A percentile compares a stretch with the other conserved stretches of the same genome.
Evolutionary conservation across 2,329 filamentous ascomycete species (phyloP).

Genomic region (Alternaria arbusti): DNA sequence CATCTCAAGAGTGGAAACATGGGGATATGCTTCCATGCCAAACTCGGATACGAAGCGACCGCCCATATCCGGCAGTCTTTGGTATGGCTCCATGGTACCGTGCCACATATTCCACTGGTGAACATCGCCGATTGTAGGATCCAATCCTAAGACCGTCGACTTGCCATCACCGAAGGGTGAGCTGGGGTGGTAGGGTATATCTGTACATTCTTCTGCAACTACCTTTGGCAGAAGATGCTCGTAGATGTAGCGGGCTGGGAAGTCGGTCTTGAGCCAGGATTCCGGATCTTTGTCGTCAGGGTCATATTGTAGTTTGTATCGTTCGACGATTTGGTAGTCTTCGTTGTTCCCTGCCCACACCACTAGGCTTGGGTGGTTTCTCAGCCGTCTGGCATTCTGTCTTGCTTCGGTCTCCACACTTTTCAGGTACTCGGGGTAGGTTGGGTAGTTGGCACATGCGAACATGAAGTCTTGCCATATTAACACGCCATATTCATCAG

Average conservation of each 20-base stretch:
- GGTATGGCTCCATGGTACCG: constrained; percentile 89
- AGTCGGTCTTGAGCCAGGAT: constrained; percentile 84
- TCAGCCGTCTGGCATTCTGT: constrained; percentile 70
- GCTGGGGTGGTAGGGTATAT: constrained; percentile 75
- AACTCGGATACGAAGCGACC: constrained; percentile 94
- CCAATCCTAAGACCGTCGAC: constrained; percentile 50
- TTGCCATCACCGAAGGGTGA: constrained; percentile 85
- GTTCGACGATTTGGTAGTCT: constrained; percentile 86
- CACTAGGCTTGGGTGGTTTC: constrained; percentile 85
- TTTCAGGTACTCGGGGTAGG: constrained; percentile 65
- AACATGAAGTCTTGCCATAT: constrained; percentile 92
- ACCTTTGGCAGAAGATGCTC: constrained; percentile 77
- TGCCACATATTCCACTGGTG: constrained; percentile 99
- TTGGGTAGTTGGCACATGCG: constrained; percentile 67
- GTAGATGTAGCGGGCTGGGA: constrained; percentile 92
- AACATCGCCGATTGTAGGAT: constrained; percentile 84
- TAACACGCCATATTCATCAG: constrained; percentile 77
- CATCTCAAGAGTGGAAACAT: constrained; percentile 79
- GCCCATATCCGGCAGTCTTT: constrained; percentile 78
- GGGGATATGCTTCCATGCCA: constrained; percentile 91
- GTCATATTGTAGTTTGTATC: constrained; percentile 74
- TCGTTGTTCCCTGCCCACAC: constrained; percentile 95
- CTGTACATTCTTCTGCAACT: constrained; percentile 69
- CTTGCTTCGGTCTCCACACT: constrained; percentile 59
- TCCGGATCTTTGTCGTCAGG: constrained; percentile 77